Conservation (phyloP, 2,329 filamentous ascomycete genomes). For the Elsinoe australis region DNA sequence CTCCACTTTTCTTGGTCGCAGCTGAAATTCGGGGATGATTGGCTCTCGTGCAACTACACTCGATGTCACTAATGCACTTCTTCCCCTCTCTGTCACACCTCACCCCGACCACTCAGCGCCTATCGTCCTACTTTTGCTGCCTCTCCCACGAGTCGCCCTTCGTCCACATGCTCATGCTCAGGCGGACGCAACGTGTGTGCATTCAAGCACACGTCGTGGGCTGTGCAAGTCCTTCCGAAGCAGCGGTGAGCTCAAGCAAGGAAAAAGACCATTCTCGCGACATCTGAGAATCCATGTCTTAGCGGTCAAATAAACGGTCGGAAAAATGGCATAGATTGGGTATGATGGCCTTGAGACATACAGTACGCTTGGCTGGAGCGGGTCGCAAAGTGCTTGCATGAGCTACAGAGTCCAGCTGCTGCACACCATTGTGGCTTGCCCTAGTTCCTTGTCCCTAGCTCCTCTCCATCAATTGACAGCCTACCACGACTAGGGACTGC, state of each 20-base stretch:
- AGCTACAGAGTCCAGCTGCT: not conserved
- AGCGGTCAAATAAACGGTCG: not conserved
- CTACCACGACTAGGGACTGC: conserved; percentile 7
- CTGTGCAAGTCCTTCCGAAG: conserved; percentile 10
- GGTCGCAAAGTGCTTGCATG: conserved; percentile 16
- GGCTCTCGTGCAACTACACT: conserved; percentile 14
- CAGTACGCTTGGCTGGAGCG: too few species aligned
- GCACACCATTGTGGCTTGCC: conserved; percentile 11
- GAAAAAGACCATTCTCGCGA: not conserved
- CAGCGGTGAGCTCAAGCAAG: conserved; percentile 9
- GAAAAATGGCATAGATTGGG: not conserved
- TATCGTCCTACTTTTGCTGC: conserved; percentile 14
- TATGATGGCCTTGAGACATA: conserved; percentile 10
- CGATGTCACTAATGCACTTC: conserved; percentile 12
- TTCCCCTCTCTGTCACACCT: conserved; percentile 14
- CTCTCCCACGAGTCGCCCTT: conserved; percentile 8
- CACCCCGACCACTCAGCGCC: conserved; percentile 7
- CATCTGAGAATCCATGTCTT: conserved; percentile 2
- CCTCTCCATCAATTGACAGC: conserved; percentile 9
- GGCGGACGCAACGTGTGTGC: conserved; percentile 9
- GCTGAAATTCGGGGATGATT: conserved; percentile 14
- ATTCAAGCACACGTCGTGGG: conserved; percentile 1
- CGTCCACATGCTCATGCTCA: conserved; percentile 12
- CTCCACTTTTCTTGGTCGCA: not conserved
- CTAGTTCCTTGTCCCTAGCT: conserved; percentile 8